A percentile compares a stretch with the other conserved stretches of the same genome.
These are phyloP conservation scores for Talaromyces nanjingensis DNA, from an alignment of 495 filamentous ascomycete genomes.

Conservation along the genomic window DNA sequence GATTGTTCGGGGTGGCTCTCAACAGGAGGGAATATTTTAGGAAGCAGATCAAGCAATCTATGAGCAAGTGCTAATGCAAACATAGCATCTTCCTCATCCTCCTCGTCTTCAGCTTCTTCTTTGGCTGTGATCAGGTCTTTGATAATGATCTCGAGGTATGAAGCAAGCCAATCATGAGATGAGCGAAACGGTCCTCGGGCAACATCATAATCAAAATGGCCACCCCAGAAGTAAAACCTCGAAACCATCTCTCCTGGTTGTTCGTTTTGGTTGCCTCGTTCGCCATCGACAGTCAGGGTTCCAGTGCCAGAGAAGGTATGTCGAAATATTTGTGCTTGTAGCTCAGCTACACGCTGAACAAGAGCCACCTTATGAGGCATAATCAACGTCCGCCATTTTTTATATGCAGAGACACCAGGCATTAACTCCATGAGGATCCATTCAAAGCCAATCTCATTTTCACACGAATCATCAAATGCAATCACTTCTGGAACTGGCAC, in stretches of 20 bases:
- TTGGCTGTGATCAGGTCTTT: constrained; percentile 3
- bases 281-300: constrained; percentile 17
- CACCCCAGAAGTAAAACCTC: constrained; percentile 26
- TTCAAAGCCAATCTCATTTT: constrained; percentile 48
- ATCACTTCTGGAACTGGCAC: constrained; percentile 46
- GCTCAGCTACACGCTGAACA: constrained; percentile 29
- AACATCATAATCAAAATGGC: constrained; percentile 17
- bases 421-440: constrained; percentile 52
- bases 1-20: constrained; percentile 22
- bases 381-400: constrained; percentile 34
- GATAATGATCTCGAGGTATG: constrained; percentile 12
- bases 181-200: constrained; percentile 19
- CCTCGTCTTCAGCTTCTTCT: constrained; percentile 7
- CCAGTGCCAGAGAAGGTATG: constrained; percentile 33
- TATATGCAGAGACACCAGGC: constrained; percentile 29
- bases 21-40: constrained; percentile 10
- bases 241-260: constrained; percentile 22
- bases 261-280: neutral
- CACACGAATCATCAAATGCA: constrained; percentile 35
- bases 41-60: constrained; percentile 1
- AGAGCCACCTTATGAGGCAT: constrained; percentile 28
- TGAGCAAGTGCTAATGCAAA: constrained; percentile 1
- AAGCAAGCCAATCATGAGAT: constrained; percentile 19
- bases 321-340: constrained; percentile 18
- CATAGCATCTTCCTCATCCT: constrained; percentile 12